Evolutionary conservation across 1,139 yeast species (phyloP).

Genomic region (Taphrina betulina): DNA sequence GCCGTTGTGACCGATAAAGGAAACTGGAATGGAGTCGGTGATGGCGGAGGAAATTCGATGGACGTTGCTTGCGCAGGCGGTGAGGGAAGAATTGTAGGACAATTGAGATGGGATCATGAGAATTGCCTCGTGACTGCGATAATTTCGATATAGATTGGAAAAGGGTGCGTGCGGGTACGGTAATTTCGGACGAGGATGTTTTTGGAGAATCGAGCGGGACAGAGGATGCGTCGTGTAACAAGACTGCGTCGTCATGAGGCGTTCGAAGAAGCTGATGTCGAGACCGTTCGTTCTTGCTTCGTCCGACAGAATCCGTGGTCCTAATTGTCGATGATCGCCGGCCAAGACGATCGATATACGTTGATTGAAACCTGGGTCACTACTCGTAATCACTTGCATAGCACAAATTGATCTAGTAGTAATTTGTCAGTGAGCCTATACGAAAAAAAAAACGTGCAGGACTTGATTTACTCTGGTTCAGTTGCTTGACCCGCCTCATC

Average conservation of each 20-base stretch:
- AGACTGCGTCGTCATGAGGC: constrained; percentile 34
- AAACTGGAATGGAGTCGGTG: constrained; percentile 33
- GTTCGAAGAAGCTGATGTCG: constrained; percentile 36
- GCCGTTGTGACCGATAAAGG: constrained; percentile 34
- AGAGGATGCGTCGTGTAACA: constrained; percentile 37
- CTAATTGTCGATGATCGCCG: constrained; percentile 38
- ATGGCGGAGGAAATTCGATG: constrained; percentile 25
- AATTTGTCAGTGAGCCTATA: too few relatives aligned
- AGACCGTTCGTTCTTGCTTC: constrained; percentile 28
- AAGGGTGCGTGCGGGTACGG: constrained; percentile 36
- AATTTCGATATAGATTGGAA: constrained; percentile 36
- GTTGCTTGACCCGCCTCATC: constrained; percentile 39
- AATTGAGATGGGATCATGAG: constrained; percentile 38
- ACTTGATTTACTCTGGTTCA: constrained; percentile 33
- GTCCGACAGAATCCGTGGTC: constrained; percentile 36
- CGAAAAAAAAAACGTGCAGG: too few relatives aligned
- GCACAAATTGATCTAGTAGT: constrained; percentile 33
- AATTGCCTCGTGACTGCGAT: constrained; percentile 37
- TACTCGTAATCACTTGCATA: too few relatives aligned
- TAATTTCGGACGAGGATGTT: constrained; percentile 19
- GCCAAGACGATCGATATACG: constrained; percentile 36
- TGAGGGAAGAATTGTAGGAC: constrained; percentile 37
- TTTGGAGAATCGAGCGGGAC: constrained; percentile 33
- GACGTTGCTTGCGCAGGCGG: constrained; percentile 36
- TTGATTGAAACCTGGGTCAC: constrained; percentile 32